Percentiles rank a stretch among this genome's conserved stretches.
Conservation (phyloP, 345 rosid genomes). For the Eucalyptus dawsonii region DNA sequence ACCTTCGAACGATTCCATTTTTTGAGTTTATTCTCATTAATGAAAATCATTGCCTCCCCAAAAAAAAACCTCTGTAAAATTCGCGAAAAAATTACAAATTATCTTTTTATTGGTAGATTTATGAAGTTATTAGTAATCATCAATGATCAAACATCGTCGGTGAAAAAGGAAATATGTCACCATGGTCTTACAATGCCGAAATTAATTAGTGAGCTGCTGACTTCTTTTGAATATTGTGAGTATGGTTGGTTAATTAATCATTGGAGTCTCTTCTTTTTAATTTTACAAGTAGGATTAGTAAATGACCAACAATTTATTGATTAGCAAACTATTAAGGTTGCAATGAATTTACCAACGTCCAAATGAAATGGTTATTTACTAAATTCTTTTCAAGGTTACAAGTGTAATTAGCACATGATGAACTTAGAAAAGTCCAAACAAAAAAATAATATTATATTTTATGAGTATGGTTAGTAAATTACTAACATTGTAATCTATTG, state of each 20-base stretch:
- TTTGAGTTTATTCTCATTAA: no score
- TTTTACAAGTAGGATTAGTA: not conserved
- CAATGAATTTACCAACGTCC: not conserved
- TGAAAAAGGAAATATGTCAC: not conserved
- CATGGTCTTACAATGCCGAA: fast-evolving
- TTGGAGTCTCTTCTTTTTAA: not conserved
- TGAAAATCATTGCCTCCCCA: no score
- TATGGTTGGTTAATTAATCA: not conserved
- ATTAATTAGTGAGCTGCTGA: not conserved
- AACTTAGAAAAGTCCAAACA: not conserved
- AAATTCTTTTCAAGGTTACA: not conserved
- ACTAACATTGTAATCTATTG: not conserved
- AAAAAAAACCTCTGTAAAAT: no score
- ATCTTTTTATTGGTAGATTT: not conserved
- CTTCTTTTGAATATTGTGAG: not conserved
- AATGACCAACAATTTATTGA: not conserved
- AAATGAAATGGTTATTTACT: not conserved
- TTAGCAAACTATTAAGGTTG: fast-evolving
- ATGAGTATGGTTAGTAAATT: not conserved
- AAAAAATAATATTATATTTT: not conserved
- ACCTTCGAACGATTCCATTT: no score
- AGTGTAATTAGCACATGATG: not conserved
- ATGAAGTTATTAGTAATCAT: not conserved
- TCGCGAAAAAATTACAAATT: no score
- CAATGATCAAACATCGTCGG: not conserved